Base-by-base conservation (phyloP, 129 eudicot species). In the Helianthus annuus region DNA sequence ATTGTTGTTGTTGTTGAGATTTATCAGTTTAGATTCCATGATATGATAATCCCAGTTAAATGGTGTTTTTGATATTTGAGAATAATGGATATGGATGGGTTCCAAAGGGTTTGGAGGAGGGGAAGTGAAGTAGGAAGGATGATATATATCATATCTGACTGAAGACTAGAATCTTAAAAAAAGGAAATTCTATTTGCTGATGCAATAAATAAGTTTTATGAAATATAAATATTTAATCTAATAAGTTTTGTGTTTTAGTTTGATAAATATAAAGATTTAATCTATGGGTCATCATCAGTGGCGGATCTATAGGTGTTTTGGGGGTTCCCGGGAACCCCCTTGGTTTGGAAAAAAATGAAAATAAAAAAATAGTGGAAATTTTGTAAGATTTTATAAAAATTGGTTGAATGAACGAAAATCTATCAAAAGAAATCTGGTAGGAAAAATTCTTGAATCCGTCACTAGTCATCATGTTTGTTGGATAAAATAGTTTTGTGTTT, bases 101-200 rank as follows among this genome's bases (percentile, higher is more conserved):
- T 29, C 64, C 64, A 13, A 12, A 11, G 16, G 66, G 36, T 3
- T 60, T 60, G 66, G 66, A 60, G 66, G 45, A 24, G 64, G 64
- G 45, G 66, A 60, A 60, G 44, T 60, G 66, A 60, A 60, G 66
- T 34, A 14, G 44, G 19, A 13, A 34, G 0, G 7, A 16, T 60
- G 45, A 40, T 54, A 16, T 54, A 54, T 54, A 7, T 24, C 27
- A 12, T 24, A n/a, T 24, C 40, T 15, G 64, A 22, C 39, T 27
- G 40, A 7, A 24, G 66, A 34, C 45, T 11, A 29, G 13, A 2
- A 34, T 12, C n/a, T 2, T 4, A n/a, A 53, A 24, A 29, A 60
- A 60, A 32, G 19, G 12, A 2, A 60, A 29, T 5, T 60, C 36
- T 3, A 34, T 5, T 60, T 60, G 66, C 17, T 32, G 66, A 60